Conservation (phyloP, 2,329 filamentous ascomycete genomes). For the Aspergillus pseudotamarii region DNA sequence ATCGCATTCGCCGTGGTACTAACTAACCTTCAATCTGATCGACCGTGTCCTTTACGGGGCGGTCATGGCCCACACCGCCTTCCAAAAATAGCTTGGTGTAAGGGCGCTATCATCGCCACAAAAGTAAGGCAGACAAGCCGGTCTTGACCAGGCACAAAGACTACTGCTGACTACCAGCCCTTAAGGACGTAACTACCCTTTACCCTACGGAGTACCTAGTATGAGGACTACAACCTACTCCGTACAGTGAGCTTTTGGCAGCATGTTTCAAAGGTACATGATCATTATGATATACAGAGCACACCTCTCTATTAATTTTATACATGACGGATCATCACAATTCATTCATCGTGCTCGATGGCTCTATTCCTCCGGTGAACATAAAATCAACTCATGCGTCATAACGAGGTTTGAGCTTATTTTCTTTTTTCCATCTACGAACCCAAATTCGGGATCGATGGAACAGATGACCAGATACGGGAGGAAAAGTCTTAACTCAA, state of each 20-base stretch:
- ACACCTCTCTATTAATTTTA: not conserved
- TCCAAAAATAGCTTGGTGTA: conserved; percentile 6
- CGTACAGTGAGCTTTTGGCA: not conserved
- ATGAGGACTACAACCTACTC: not conserved
- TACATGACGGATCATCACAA: conserved; percentile 4
- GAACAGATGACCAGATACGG: not conserved
- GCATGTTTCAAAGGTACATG: not conserved
- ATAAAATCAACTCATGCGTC: not conserved
- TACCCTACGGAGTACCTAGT: not conserved
- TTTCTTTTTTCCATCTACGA: not conserved
- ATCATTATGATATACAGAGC: not conserved
- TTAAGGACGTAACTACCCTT: not conserved
- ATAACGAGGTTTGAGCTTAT: conserved; percentile 12
- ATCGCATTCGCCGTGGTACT: conserved; percentile 24
- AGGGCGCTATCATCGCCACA: not conserved
- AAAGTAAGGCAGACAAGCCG: not conserved
- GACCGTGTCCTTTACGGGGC: conserved; percentile 42
- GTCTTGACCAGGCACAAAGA: not conserved
- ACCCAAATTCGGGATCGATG: not conserved
- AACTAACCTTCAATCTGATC: conserved; percentile 34
- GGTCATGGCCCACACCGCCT: conserved; percentile 30
- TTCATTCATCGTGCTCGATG: conserved; percentile 4
- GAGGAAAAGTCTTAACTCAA: not conserved
- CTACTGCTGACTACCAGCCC: not conserved
- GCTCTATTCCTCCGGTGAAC: conserved; percentile 6